phyloP scores from a whole-genome alignment of 176 grass and related monocot genomes.

The Triticum dicoccoides region DNA sequence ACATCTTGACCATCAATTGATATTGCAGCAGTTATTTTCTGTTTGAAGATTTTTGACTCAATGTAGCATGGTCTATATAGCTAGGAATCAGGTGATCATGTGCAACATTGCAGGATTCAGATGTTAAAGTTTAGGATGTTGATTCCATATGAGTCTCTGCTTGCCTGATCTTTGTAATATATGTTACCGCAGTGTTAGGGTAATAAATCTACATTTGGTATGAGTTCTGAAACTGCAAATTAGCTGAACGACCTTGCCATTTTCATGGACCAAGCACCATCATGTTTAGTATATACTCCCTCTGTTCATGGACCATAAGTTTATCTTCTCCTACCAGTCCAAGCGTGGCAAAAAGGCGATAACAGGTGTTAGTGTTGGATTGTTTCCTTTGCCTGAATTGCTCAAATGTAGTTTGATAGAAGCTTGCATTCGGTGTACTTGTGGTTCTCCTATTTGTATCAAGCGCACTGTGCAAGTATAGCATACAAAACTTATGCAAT shows the following conservation, averaged over 20 bases:
- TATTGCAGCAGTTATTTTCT: neutral
- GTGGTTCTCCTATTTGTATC: neutral
- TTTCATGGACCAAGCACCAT: neutral
- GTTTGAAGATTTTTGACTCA: conserved; percentile 1
- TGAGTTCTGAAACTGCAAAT: neutral
- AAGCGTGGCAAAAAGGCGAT: conserved; percentile 69
- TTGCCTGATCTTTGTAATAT: conserved; percentile 4
- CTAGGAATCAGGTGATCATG: conserved; percentile 5
- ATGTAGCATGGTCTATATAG: neutral
- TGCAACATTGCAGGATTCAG: conserved; percentile 5
- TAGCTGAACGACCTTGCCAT: neutral
- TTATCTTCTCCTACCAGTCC: conserved; percentile 94
- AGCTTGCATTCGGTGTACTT: neutral
- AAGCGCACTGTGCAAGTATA: neutral
- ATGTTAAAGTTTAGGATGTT: conserved; percentile 11
- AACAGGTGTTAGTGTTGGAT: neutral
- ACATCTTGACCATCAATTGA: neutral
- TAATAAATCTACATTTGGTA: neutral
- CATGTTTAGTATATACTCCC: neutral
- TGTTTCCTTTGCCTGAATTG: conserved; percentile 17
- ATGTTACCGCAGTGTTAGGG: neutral
- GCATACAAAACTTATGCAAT: neutral
- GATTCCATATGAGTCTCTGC: conserved; percentile 2
- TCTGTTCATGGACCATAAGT: conserved; percentile 17
- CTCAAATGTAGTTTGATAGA: conserved; percentile 1